Percentiles rank a stretch among this genome's conserved stretches.
phyloP scores from a whole-genome alignment of 805 yeast species.

The Ogataea zsoltii region DNA sequence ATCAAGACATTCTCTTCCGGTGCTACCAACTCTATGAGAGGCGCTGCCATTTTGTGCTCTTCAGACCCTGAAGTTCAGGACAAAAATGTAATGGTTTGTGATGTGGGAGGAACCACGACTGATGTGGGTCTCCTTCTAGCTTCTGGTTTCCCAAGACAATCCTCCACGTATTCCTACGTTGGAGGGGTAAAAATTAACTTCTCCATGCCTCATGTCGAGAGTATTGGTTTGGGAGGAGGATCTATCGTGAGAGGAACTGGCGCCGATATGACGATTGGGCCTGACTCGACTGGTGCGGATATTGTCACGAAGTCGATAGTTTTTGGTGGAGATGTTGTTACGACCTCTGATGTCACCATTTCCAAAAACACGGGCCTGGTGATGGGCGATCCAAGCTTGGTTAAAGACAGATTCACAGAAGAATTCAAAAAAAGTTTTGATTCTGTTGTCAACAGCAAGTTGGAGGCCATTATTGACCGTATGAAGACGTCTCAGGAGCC shows the following conservation, averaged over 20 bases:
- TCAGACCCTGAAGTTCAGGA: constrained; percentile 20
- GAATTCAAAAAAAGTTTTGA: not conserved
- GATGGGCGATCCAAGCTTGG: constrained; percentile 2
- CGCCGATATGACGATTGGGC: constrained; percentile 38
- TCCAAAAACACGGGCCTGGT: constrained; percentile 15
- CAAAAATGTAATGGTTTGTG: constrained; percentile 42
- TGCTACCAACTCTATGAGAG: constrained; percentile 47
- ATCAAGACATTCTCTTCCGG: constrained; percentile 49
- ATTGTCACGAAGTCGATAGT: constrained; percentile 35
- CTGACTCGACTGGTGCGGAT: constrained; percentile 49
- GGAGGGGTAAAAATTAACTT: constrained; percentile 51
- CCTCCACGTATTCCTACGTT: constrained; percentile 40
- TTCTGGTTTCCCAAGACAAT: constrained; percentile 47
- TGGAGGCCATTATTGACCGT: constrained; percentile 43
- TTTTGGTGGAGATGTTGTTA: constrained; percentile 42
- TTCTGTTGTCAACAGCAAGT: constrained; percentile 22
- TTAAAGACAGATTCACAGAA: not conserved
- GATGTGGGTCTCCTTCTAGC: constrained; percentile 46
- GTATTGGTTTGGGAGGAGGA: constrained; percentile 52
- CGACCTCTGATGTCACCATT: constrained; percentile 45
- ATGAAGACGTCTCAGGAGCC: constrained; percentile 44
- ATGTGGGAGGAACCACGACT: constrained; percentile 51
- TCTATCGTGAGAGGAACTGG: constrained; percentile 37
- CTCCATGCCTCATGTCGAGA: constrained; percentile 51
- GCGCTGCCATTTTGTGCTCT: constrained; percentile 43